Evolutionary conservation across 2,329 filamentous ascomycete species (phyloP).

Genomic region (Cladosporium cucumerinum): DNA sequence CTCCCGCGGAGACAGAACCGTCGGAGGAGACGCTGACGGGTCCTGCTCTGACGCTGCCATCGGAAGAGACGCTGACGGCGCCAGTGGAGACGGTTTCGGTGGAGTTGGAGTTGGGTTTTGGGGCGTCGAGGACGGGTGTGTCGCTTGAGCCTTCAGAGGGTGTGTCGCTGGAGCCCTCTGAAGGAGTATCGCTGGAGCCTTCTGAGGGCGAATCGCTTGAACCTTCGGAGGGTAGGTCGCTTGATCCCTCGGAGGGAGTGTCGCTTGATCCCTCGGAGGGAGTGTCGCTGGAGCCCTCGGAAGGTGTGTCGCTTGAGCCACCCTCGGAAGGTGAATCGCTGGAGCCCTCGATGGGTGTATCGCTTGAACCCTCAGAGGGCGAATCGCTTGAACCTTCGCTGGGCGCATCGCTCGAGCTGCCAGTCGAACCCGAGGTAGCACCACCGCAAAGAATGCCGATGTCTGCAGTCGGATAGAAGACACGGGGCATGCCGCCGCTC

Average conservation of each 20-base stretch:
- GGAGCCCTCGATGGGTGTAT: background rate
- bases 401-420: background rate
- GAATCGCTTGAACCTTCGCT: background rate
- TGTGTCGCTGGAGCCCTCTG: background rate
- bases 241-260: background rate
- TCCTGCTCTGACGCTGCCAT: background rate
- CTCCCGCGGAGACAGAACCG: background rate
- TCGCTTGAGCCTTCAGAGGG: background rate
- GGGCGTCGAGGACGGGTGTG: background rate
- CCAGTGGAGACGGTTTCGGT: background rate
- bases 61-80: background rate
- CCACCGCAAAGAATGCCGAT: conserved; percentile 12
- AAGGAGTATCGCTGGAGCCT: background rate
- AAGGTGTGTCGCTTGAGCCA: background rate
- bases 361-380: background rate
- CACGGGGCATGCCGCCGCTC: conserved; percentile 34
- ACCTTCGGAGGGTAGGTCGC: background rate
- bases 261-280: background rate
- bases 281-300: background rate
- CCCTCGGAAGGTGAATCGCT: too few relatives aligned
- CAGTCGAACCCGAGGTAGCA: background rate
- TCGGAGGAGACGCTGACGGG: background rate
- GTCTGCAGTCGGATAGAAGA: conserved; percentile 35
- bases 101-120: background rate
- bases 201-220: background rate